A percentile compares a stretch with the other conserved stretches of the same genome.
Conservation (phyloP, 768 basidiomycete species). For the Xerocomellus amylosporus region DNA sequence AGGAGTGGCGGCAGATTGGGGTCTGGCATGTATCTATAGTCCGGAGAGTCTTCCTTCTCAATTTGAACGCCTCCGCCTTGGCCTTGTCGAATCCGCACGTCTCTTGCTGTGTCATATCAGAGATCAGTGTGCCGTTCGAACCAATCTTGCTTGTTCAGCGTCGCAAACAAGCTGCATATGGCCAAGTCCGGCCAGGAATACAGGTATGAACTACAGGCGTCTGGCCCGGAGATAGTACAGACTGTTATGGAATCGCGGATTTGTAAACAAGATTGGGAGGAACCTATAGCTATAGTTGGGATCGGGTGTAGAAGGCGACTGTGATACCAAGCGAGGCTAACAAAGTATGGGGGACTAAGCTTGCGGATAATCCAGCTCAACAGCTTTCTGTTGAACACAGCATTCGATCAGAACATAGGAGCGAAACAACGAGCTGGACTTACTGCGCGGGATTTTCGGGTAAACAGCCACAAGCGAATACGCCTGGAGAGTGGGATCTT, state of each 20-base stretch:
- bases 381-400: neutral
- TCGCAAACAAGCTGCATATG: neutral
- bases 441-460: slow-evolving; percentile 9
- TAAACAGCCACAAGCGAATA: slow-evolving; percentile 5
- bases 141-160: neutral
- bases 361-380: neutral
- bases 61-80: no score
- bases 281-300: neutral
- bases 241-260: neutral
- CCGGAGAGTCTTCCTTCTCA: no score
- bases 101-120: no score
- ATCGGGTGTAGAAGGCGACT: neutral
- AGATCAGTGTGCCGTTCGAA: no score
- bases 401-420: neutral
- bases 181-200: neutral
- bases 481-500: slow-evolving; percentile 16
- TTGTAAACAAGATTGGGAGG: no score
- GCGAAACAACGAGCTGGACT: neutral
- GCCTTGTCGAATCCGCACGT: no score
- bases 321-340: neutral
- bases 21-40: no score
- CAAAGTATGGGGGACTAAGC: neutral
- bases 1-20: no score
- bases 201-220: neutral
- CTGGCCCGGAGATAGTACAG: neutral